Base-by-base conservation (phyloP, 2,329 filamentous ascomycete genomes). In the Trematosphaeria pertusa region DNA sequence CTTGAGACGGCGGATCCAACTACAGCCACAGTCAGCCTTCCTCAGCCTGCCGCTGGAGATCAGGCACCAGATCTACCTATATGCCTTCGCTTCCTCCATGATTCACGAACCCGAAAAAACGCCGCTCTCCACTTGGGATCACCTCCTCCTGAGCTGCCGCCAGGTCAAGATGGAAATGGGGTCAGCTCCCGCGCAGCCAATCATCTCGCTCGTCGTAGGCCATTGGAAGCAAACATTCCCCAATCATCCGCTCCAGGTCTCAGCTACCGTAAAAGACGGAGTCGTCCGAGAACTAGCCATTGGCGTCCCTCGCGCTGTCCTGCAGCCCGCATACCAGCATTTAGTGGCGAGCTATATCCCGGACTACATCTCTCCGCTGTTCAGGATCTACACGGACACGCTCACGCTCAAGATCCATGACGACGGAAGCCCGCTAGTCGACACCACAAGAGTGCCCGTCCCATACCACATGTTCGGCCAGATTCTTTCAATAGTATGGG, bases 341-440 rank as follows among this genome's bases (percentile, higher is more conserved):
- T 7, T 6, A 6, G 2, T 14, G 17, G n/a, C 7, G 10, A 5
- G 5, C 7, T 19, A 5, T 18, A 15, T 39, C 2, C 22, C n/a
- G n/a, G 14, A 39, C 12, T 39, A 30, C 22, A 30, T 39, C 5
- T 39, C 37, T 19, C 37, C 37, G 3, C 37, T 39, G 4, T 39
- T 39, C 17, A 21, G 37, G 22, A 30, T 39, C 22, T 30, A 28
- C 17, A 31, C 37, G 14, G 37, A 39, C 11, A 39, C 3, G 2
- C 3, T 39, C 9, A n/a, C 12, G 4, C 5, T 37, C 20, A 14
- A 17, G n/a, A 9, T 37, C 3, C 15, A 22, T 6, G 35, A 37
- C 20, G 35, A 37, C 20, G 35, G 35, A n/a, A n/a, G n/a, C n/a
- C n/a, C n/a, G n/a, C n/a, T n/a, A n/a, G n/a, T n/a, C n/a, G n/a